These are phyloP conservation scores for Mortierella sp. DNA, from an alignment of 371 early-diverging fungal species.

Conservation along the genomic window DNA sequence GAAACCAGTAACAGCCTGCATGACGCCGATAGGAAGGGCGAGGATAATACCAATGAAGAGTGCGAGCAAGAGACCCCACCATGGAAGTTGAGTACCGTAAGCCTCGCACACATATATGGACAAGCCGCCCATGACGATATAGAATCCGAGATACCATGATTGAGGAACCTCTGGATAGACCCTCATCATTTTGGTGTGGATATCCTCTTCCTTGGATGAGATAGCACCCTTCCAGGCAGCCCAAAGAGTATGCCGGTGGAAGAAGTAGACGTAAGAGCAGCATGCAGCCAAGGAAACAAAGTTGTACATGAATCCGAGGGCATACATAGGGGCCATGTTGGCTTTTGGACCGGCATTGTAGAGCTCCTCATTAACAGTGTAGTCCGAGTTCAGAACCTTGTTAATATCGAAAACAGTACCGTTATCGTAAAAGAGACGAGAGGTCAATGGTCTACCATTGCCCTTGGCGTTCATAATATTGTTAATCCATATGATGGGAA, in stretches of 20 bases:
- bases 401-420: conserved; percentile 64
- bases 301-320: conserved; percentile 71
- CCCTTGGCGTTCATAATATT: conserved; percentile 69
- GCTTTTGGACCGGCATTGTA: conserved; percentile 73
- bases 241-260: conserved; percentile 59
- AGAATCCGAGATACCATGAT: conserved; percentile 78
- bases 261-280: conserved; percentile 70
- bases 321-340: conserved; percentile 80
- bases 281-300: conserved; percentile 70
- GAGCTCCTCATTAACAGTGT: conserved; percentile 67
- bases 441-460: conserved; percentile 64
- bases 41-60: conserved; percentile 74
- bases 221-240: conserved; percentile 35
- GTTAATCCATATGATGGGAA: conserved; percentile 72
- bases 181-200: conserved; percentile 78
- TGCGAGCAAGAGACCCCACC: conserved; percentile 78
- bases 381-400: conserved; percentile 62
- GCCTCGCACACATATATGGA: conserved; percentile 69
- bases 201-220: conserved; percentile 63
- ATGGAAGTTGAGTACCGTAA: conserved; percentile 66
- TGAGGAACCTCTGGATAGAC: conserved; percentile 73
- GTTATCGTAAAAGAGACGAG: conserved; percentile 61
- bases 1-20: conserved; percentile 75
- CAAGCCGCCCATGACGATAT: conserved; percentile 63
- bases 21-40: conserved; percentile 82